These are phyloP conservation scores for Claviceps sp. DNA, from an alignment of 2,329 filamentous ascomycete species.

Conservation along the genomic window DNA sequence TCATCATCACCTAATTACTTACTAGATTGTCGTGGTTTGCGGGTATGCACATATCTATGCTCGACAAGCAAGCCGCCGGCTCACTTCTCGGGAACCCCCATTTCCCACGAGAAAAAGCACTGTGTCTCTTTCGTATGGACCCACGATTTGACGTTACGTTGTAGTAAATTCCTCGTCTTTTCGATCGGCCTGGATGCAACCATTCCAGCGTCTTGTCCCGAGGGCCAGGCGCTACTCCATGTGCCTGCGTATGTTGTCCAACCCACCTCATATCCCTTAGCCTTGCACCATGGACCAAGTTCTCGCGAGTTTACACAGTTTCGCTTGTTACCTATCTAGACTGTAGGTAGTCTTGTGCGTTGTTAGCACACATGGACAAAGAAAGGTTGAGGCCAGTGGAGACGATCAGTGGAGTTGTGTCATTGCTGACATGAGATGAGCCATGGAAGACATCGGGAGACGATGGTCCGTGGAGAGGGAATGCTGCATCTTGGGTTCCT, in stretches of 20 bases:
- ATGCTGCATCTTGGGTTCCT: slow-evolving; percentile 4
- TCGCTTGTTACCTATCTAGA: no score
- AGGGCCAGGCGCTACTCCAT: slow-evolving; percentile 7
- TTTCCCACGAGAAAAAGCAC: no score
- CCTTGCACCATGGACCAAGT: neutral
- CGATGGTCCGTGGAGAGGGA: slow-evolving; percentile 6
- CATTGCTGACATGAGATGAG: slow-evolving; percentile 8
- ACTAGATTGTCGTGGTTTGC: neutral
- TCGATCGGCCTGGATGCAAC: neutral
- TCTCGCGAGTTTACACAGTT: neutral
- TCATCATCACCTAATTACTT: neutral
- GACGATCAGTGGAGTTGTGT: neutral
- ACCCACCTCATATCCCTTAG: slow-evolving; percentile 1
- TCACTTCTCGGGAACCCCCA: neutral
- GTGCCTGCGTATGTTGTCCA: slow-evolving; percentile 4
- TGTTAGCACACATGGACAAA: neutral
- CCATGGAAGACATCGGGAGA: neutral
- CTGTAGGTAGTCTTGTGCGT: no score
- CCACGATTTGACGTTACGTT: neutral
- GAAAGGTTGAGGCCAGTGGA: neutral
- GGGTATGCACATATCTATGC: neutral
- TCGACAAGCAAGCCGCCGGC: neutral
- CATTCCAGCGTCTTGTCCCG: slow-evolving; percentile 1
- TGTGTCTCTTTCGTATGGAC: neutral
- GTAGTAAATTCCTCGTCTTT: neutral